Conservation (phyloP, 805 yeast species). For the Vanderwaltozyma tropicalis region DNA sequence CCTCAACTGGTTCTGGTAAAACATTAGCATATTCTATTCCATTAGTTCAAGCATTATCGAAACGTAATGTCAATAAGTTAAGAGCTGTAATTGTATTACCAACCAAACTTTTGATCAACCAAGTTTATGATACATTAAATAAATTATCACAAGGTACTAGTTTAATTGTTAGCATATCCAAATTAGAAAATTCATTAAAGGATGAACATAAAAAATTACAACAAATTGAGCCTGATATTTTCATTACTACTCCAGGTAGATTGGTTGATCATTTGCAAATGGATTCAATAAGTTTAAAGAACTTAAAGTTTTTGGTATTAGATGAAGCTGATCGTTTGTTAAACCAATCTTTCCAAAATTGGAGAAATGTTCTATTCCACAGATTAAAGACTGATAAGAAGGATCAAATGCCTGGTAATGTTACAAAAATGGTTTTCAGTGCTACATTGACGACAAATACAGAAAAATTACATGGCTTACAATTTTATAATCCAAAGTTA, state of each 20-base stretch:
- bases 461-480: constrained; percentile 65
- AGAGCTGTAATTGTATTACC: constrained; percentile 80
- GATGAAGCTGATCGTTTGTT: constrained; percentile 79
- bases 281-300: constrained; percentile 35
- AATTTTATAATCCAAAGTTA: constrained; percentile 61
- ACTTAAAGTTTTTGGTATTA: constrained; percentile 52
- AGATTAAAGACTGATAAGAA: constrained; percentile 29
- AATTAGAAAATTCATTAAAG: constrained; percentile 45
- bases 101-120: constrained; percentile 76
- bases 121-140: constrained; percentile 59
- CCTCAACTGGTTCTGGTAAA: constrained; percentile 94
- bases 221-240: constrained; percentile 48
- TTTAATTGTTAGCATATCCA: constrained; percentile 41
- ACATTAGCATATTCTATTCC: constrained; percentile 86
- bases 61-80: constrained; percentile 57
- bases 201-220: constrained; percentile 52
- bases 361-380: constrained; percentile 54
- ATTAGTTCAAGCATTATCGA: constrained; percentile 54
- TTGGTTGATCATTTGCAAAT: constrained; percentile 59
- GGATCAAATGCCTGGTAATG: constrained; percentile 28
- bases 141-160: constrained; percentile 56
- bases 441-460: constrained; percentile 94
- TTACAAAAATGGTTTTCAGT: constrained; percentile 66
- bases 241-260: constrained; percentile 71
- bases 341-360: constrained; percentile 86